Conservation (phyloP, 768 basidiomycete species). For the Leucocoprinus sp. region DNA sequence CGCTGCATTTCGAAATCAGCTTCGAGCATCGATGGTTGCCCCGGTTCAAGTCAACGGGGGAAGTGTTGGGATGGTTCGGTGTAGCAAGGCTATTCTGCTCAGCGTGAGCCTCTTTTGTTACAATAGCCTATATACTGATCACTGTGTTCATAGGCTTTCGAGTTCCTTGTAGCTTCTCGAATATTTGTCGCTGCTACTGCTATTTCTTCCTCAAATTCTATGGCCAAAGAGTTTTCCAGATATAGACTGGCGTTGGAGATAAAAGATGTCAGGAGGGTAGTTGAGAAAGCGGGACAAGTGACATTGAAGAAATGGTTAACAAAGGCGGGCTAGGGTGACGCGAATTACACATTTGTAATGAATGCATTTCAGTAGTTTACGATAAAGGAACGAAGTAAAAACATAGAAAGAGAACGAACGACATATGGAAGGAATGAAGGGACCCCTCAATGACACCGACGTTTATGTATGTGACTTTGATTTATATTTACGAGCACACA, state of each 20-base stretch:
- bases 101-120: slow-evolving; percentile 38
- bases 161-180: slow-evolving; percentile 47
- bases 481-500: too few relatives aligned
- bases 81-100: slow-evolving; percentile 55
- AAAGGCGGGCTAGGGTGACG: slow-evolving; percentile 34
- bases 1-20: slow-evolving; percentile 69
- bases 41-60: slow-evolving; percentile 71
- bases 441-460: background rate
- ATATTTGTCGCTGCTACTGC: slow-evolving; percentile 49
- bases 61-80: slow-evolving; percentile 65
- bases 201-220: slow-evolving; percentile 36
- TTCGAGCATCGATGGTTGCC: slow-evolving; percentile 61
- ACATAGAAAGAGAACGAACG: slow-evolving; percentile 1
- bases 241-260: slow-evolving; percentile 62
- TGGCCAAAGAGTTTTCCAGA: slow-evolving; percentile 65
- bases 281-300: slow-evolving; percentile 59
- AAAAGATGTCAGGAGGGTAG: slow-evolving; percentile 56
- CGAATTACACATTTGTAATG: slow-evolving; percentile 1
- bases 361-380: background rate
- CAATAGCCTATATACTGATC: background rate
- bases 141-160: slow-evolving; percentile 56
- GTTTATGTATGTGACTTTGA: background rate
- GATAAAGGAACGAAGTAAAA: background rate
- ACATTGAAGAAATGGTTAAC: slow-evolving; percentile 74
- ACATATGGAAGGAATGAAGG: background rate